phyloP scores from a whole-genome alignment of 1,284 basidiomycete species.

The Trichosporon faecale region DNA sequence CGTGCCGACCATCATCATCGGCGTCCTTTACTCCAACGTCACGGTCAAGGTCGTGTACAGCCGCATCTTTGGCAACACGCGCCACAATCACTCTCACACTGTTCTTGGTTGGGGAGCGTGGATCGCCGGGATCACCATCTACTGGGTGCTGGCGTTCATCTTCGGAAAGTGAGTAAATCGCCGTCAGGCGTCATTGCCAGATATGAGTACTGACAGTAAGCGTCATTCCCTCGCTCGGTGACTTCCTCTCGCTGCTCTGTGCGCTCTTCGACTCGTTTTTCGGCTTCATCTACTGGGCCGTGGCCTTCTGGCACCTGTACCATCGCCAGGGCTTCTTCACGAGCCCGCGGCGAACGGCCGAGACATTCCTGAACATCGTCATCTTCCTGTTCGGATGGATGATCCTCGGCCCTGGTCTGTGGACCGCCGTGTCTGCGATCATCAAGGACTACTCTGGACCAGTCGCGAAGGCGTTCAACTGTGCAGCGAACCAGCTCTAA shows the following conservation, averaged over 20 bases:
- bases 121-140: constrained; percentile 58
- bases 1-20: constrained; percentile 40
- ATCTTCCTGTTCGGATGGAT: constrained; percentile 51
- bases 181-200: too few species aligned
- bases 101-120: constrained; percentile 61
- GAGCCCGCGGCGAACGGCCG: constrained; percentile 18
- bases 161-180: constrained; percentile 55
- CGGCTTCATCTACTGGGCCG: constrained; percentile 54
- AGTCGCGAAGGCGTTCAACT: constrained; percentile 28
- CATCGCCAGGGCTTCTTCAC: constrained; percentile 37
- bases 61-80: constrained; percentile 53
- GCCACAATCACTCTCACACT: constrained; percentile 60
- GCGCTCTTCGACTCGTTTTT: constrained; percentile 39
- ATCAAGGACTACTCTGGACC: constrained; percentile 37
- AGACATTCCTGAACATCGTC: constrained; percentile 48
- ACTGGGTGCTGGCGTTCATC: constrained; percentile 62
- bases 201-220: neutral
- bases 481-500: constrained; percentile 10
- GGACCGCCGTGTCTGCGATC: constrained; percentile 54
- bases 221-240: constrained; percentile 54
- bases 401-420: constrained; percentile 55
- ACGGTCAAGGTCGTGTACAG: constrained; percentile 46
- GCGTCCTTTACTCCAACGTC: constrained; percentile 47
- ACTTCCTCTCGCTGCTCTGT: constrained; percentile 52
- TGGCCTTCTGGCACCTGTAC: constrained; percentile 53